These are phyloP conservation scores for Globisporangium camurandrum DNA, from an alignment of 352 stramenopile species.

Conservation along the genomic window DNA sequence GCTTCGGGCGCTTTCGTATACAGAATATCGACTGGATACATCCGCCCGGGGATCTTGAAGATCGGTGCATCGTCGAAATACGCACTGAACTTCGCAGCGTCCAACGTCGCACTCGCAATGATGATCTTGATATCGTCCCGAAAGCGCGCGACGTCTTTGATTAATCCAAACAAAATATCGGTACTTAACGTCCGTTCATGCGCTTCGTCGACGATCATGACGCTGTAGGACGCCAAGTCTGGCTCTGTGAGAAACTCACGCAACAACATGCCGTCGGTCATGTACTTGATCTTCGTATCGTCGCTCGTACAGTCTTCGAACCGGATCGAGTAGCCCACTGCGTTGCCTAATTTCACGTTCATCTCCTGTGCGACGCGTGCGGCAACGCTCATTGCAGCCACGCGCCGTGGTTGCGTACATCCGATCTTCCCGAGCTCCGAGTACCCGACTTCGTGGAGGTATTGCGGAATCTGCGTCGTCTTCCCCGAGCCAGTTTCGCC, in stretches of 20 bases:
- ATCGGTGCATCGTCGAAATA: constrained; percentile 99
- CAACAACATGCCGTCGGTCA: constrained; percentile 99
- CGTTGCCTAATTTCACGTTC: constrained; percentile 94
- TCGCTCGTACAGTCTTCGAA: constrained; percentile 99
- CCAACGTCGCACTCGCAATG: constrained; percentile 94
- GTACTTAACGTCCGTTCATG: constrained; percentile 98
- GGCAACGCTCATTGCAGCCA: constrained; percentile 99
- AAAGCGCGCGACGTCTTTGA: constrained; percentile 97
- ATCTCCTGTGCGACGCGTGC: constrained; percentile 98
- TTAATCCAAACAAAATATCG: constrained; percentile 98
- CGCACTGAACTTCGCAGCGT: constrained; percentile 98
- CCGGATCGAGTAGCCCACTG: constrained; percentile 98
- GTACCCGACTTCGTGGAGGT: constrained; percentile 95
- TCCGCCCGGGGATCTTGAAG: constrained; percentile 98
- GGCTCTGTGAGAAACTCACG: constrained; percentile 98
- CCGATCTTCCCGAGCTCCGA: constrained; percentile 94
- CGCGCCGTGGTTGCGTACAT: constrained; percentile 93
- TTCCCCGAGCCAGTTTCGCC: constrained; percentile 95
- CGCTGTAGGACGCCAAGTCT: constrained; percentile 93
- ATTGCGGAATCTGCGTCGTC: constrained; percentile 99
- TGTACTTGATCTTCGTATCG: constrained; percentile 97
- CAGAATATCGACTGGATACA: constrained; percentile 95
- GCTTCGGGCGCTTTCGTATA: constrained; percentile 98
- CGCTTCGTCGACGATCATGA: constrained; percentile 99
- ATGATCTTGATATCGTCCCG: constrained; percentile 97